phyloP scores from a whole-genome alignment of 2,329 filamentous ascomycete genomes.

The Exophiala mesophila region DNA sequence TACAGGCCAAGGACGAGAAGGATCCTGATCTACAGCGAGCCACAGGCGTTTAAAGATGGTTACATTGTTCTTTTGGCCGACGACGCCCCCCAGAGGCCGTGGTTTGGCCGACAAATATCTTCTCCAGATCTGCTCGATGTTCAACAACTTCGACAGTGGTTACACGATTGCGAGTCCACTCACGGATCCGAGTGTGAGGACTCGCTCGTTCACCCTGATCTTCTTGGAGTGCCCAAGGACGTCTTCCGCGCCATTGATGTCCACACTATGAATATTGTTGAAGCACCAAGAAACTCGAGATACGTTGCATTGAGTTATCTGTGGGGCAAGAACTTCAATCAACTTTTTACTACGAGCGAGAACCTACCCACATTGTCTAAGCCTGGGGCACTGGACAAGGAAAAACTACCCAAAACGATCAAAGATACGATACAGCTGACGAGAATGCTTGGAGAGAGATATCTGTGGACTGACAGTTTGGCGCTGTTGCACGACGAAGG shows the following conservation, averaged over 20 bases:
- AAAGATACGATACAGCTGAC: slow-evolving; percentile 27
- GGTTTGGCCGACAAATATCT: slow-evolving; percentile 23
- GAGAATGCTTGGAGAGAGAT: slow-evolving; percentile 25
- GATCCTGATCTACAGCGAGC: slow-evolving; percentile 26
- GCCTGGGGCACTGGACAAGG: slow-evolving; percentile 23
- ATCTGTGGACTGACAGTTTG: slow-evolving; percentile 28
- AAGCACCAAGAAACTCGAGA: slow-evolving; percentile 19
- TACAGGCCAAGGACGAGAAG: slow-evolving; percentile 22
- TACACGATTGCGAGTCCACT: slow-evolving; percentile 22
- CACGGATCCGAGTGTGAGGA: slow-evolving; percentile 26
- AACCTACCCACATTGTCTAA: slow-evolving; percentile 24
- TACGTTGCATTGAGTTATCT: slow-evolving; percentile 28
- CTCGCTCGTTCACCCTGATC: slow-evolving; percentile 24
- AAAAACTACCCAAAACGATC: slow-evolving; percentile 26
- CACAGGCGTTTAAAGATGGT: slow-evolving; percentile 28
- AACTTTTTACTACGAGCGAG: slow-evolving; percentile 25
- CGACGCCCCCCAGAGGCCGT: slow-evolving; percentile 23
- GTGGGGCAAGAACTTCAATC: slow-evolving; percentile 27
- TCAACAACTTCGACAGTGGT: slow-evolving; percentile 21
- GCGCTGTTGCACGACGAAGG: slow-evolving; percentile 26
- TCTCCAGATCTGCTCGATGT: slow-evolving; percentile 24
- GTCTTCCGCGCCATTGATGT: slow-evolving; percentile 27
- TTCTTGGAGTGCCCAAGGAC: slow-evolving; percentile 20
- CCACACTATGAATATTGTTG: slow-evolving; percentile 24
- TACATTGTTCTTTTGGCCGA: slow-evolving; percentile 28